Base-by-base conservation (phyloP, 129 eudicot species). In the Dittrichia graveolens region DNA sequence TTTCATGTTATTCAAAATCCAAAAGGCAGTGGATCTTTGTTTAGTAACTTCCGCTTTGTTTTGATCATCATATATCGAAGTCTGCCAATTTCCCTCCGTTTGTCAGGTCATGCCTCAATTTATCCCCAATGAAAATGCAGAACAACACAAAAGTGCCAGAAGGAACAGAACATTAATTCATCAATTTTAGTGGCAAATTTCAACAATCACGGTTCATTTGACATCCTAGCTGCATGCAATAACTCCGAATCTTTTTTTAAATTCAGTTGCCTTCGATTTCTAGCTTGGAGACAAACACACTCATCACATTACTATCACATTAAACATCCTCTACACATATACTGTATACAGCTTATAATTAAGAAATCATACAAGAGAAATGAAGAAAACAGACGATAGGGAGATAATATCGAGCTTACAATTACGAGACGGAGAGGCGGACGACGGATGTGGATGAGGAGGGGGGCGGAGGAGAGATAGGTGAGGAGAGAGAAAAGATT, bases 401-500 rank as follows among this genome's bases (percentile, higher is more conserved):
- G 58, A 73, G 49, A 46, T 10, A 49, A 75, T 34, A 46, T 31
- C 12, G 44, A 69, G 19, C 81, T 69, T 69, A 77, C 81, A 71
- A 69, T 69, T 48, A 43, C 76, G 70, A 7, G 71, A 69, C 45
- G 74, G 57, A 19, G 72, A 45, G 34, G 54, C 13, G 19, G 56
- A 42, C 58, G 59, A 46, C 50, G 61, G 68, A 46, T 13, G 48
- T n/a, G 48, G 81, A 69, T 41, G 71, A 60, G 68, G 79, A 65
- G 53, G 38, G 76, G 62, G 71, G 81, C 80, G 80, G 80, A 66
- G 65, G 65, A 76, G 67, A 56, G 58, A 57, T 18, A 76, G 61
- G 57, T 74, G 80, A 67, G 75, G 76, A 49, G 65, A 77, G 71
- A 77, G 70, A 49, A 69, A 61, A 12, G 75, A 71, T 69, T 77